Conservation (phyloP, 140 eudicot species). For the Flaveria floridana region DNA sequence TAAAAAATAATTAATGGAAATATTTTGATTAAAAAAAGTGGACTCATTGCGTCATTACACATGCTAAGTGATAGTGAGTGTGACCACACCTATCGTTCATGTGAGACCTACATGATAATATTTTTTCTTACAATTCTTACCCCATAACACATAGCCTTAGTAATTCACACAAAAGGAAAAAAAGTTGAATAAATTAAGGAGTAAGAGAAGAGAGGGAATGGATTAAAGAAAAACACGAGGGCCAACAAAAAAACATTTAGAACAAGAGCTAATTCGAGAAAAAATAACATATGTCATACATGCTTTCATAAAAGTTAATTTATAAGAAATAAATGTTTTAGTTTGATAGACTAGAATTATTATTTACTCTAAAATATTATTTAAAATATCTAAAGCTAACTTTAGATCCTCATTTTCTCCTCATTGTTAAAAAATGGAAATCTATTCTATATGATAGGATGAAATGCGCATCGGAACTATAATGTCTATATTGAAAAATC, state of each 20-base stretch:
- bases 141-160: too few relatives aligned
- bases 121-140: too few relatives aligned
- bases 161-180: neutral
- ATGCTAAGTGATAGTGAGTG: too few relatives aligned
- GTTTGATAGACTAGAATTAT: neutral
- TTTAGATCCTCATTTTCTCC: neutral
- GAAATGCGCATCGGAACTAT: neutral
- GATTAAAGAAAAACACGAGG: neutral
- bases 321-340: neutral
- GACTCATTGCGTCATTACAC: too few relatives aligned
- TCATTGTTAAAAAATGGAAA: neutral
- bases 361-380: neutral
- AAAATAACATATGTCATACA: neutral
- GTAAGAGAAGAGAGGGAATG: neutral
- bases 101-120: too few relatives aligned
- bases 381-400: neutral
- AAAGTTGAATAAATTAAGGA: neutral
- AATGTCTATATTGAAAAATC: neutral
- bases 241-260: neutral
- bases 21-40: too few relatives aligned
- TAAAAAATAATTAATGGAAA: too few relatives aligned
- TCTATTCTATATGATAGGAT: neutral
- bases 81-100: too few relatives aligned
- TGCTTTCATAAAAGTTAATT: neutral
- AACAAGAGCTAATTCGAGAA: neutral